A percentile compares a stretch with the other conserved stretches of the same genome.
Evolutionary conservation across 2,329 filamentous ascomycete genomes (phyloP).

Genomic region (Alternaria consortialis): DNA sequence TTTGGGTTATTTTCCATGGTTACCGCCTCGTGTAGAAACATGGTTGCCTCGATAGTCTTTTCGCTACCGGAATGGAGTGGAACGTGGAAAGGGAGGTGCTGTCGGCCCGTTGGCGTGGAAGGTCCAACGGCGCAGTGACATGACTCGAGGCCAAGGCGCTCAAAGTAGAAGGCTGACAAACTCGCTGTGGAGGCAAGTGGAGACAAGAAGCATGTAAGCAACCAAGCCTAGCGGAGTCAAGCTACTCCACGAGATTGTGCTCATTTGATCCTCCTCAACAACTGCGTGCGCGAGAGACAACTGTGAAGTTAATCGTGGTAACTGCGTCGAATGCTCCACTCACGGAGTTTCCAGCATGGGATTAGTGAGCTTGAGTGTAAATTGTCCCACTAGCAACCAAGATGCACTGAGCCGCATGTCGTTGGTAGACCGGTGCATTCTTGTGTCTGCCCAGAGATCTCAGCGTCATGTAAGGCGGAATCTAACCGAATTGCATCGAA

Average conservation of each 20-base stretch:
- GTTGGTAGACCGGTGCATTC: not conserved
- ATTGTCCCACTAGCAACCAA: not conserved
- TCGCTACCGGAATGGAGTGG: not conserved
- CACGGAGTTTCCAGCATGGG: not conserved
- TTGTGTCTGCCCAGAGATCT: not conserved
- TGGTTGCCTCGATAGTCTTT: not conserved
- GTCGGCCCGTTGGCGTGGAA: not conserved
- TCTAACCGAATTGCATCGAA: not conserved
- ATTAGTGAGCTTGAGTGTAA: not conserved
- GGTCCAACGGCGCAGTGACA: not conserved
- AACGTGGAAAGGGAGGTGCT: not conserved
- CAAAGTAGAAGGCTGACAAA: slow-evolving; percentile 1
- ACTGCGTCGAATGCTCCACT: too few species aligned
- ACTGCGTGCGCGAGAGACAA: not conserved
- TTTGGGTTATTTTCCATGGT: not conserved
- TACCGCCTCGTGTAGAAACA: not conserved
- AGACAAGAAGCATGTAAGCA: slow-evolving; percentile 2
- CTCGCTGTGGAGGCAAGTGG: not conserved
- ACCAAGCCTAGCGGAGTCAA: slow-evolving; percentile 4
- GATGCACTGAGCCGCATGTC: not conserved
- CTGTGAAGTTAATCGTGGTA: not conserved
- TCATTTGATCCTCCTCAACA: not conserved
- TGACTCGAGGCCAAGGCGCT: slow-evolving; percentile 5
- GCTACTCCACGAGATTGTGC: slow-evolving; percentile 1
- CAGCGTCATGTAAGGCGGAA: slow-evolving; percentile 8